Base-by-base conservation (phyloP, 148 eudicot genomes). In the Bassia scoparia region DNA sequence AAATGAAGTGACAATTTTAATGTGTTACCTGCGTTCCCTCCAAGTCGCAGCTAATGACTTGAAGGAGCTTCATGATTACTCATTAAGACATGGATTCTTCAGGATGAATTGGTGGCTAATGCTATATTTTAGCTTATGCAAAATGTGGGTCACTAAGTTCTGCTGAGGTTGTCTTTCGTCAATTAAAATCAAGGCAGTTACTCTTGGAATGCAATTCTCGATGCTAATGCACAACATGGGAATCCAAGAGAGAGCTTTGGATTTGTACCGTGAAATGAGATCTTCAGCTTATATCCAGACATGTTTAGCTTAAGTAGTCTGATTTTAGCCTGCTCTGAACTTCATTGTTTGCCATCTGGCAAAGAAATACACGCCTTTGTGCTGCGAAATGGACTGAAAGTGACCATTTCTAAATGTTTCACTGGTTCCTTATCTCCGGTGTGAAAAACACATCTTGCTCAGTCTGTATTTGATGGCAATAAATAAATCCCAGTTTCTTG, bases 41-140 rank as follows among this genome's bases (percentile, higher is more conserved):
- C 31, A 71, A 60, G 62, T 74, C 85, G 1, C 75, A 82, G 56
- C 60, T 81, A 10, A 68, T 82, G 59, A 81, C 61, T 74, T 90
- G 76, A 88, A 85, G 80, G 89, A 86, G 77, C 88, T 90, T 74
- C 90, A 90, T 73, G 86, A 84, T 29, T 83, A 83, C 80, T 82
- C 89, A 31, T 27, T 85, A 8, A 83, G 83, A 77, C 80, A 62
- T 82, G 84, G 85, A 49, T 80, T 77, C 73, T 75, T 64, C 54
- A 48, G 33, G 69, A 85, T 72, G 82, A 82, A 61, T 75, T 83
- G 77, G 81, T 89, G 48, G 77, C 81, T 26, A 90, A 88, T 77
- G 77, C 87, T 62, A 85, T 62, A 79, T 89, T 63, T 66, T 84
- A 38, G 83, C 85, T 72, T 89, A 89, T 81, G 85, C 87, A 65